phyloP scores from a whole-genome alignment of 1,284 basidiomycete genomes.

The Vanrija sp. region DNA sequence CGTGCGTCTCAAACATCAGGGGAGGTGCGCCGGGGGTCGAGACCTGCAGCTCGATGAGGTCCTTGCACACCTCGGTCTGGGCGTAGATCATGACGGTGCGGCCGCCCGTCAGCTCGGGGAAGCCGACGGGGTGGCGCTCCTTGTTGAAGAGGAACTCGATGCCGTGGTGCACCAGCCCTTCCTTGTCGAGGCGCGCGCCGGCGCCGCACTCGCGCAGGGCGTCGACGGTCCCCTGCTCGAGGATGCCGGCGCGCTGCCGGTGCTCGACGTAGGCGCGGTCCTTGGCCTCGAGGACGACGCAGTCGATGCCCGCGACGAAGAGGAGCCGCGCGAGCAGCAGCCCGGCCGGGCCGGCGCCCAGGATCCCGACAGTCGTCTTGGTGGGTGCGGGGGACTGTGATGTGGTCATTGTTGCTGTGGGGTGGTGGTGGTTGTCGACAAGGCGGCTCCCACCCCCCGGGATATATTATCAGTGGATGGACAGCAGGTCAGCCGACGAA shows the following conservation, averaged over 20 bases:
- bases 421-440: too few species aligned
- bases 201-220: constrained; percentile 14
- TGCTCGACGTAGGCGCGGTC: constrained; percentile 23
- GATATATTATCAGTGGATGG: too few species aligned
- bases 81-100: constrained; percentile 22
- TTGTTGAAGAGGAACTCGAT: constrained; percentile 18
- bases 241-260: constrained; percentile 19
- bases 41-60: constrained; percentile 19
- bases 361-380: constrained; percentile 20
- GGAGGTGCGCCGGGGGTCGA: constrained; percentile 2
- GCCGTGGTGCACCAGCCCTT: constrained; percentile 19
- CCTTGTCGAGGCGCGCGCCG: constrained; percentile 18
- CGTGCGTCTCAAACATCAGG: constrained; percentile 12
- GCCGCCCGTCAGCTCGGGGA: constrained; percentile 15
- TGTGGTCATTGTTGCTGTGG: neutral
- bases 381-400: neutral
- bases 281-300: constrained; percentile 19
- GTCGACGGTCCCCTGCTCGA: constrained; percentile 20
- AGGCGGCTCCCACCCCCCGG: too few species aligned
- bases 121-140: constrained; percentile 15
- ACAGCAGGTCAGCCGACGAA: too few species aligned
- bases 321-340: constrained; percentile 18
- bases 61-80: constrained; percentile 23
- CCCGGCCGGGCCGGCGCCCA: constrained; percentile 17
- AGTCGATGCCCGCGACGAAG: constrained; percentile 10